A percentile compares a stretch with the other conserved stretches of the same genome.
phyloP scores from a whole-genome alignment of 1,139 yeast genomes.

The Protomyces macrosporus region DNA sequence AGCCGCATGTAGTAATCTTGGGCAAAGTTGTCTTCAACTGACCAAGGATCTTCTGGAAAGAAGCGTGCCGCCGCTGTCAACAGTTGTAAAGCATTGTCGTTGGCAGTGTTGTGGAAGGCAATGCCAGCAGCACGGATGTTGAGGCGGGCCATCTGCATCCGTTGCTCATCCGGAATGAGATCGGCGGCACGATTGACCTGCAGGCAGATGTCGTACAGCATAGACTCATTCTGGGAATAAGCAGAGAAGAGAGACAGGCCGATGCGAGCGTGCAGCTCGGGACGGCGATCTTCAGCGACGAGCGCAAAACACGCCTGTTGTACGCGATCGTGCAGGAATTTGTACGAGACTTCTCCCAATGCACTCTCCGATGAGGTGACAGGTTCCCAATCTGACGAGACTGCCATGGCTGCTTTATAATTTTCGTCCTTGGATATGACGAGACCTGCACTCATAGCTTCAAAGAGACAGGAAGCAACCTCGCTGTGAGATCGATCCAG shows the following conservation, averaged over 20 bases:
- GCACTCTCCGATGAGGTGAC: background rate
- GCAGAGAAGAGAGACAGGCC: constrained; percentile 5
- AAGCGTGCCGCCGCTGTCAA: background rate
- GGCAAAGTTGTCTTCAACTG: background rate
- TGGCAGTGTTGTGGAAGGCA: constrained; percentile 19
- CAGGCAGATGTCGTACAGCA: constrained; percentile 20
- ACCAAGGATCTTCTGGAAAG: constrained; percentile 6
- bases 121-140: constrained; percentile 17
- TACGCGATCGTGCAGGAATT: constrained; percentile 23
- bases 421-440: constrained; percentile 8
- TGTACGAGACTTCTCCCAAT: constrained; percentile 12
- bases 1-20: background rate
- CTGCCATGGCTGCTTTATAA: constrained; percentile 14
- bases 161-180: background rate
- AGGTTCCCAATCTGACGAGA: background rate
- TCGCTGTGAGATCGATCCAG: background rate
- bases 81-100: background rate
- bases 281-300: constrained; percentile 1
- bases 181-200: constrained; percentile 13
- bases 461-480: constrained; percentile 9
- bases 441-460: constrained; percentile 16
- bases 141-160: constrained; percentile 1
- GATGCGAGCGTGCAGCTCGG: constrained; percentile 4
- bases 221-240: background rate
- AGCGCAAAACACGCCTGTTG: constrained; percentile 25